Evolutionary conservation across 805 yeast species (phyloP), one percentile per base, ranked within the genome.

Genomic region (Candida caryicola): DNA sequence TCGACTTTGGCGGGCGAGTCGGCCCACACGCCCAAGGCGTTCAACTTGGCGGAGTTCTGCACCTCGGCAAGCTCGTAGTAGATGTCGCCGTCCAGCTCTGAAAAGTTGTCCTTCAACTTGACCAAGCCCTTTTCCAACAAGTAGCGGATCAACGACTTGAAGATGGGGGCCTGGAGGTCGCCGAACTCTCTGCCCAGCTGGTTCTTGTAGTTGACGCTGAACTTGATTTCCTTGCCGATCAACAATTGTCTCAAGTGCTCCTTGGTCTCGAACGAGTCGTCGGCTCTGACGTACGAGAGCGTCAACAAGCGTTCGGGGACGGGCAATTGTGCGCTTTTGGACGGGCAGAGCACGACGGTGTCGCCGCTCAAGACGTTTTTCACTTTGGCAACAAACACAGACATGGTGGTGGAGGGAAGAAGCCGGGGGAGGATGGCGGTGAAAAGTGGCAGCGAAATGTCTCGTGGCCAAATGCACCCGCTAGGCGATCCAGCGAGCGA

Each of bases 301-400:
- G 88, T 73, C 37, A 85, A 67, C 23, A 72, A 55, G 49, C 85
- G 68, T 54, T 85, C 93, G 6, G 74, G 77, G 15, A 54, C 56
- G 3, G 72, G 71, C 13, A 74, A 49, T 31, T 73, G 71, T 19
- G 63, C 46, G 26, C 64, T 49, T 33, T 57, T 55, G 25, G 73
- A 47, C 3, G 87, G 83, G 8, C 70, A 68, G 45, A 84, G 69
- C 29, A 83, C 74, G 27, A 85, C 48, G 9, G 89, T 79, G 61
- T 84, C 91, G 4, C 85, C 87, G 34, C 85, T 81, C 26, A 81
- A 55, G 13, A 83, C 87, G 31, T 78, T 70, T 54, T 82, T 83
- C 33, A 84, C 90, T 56, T 75, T 80, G 28, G 87, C 90, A 30
- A 52, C 53, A 38, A 62, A 54, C 13, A 23, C 36, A 12, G 29